Percentiles rank a stretch among this genome's conserved stretches.
phyloP scores from a whole-genome alignment of 495 filamentous ascomycete species.

The Penicillium malachiteum region DNA sequence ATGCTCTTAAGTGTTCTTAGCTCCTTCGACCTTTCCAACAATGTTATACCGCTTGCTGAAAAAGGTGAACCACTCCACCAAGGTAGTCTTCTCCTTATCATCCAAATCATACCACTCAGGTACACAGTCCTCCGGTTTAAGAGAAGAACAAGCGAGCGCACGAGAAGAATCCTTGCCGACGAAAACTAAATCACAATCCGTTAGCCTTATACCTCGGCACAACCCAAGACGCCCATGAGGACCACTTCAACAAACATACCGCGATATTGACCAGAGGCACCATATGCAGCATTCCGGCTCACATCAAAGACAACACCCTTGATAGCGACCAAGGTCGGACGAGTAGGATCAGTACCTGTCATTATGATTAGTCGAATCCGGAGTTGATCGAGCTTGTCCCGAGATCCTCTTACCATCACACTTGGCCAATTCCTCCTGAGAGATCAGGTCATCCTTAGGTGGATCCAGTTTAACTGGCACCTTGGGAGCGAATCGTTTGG shows the following conservation, averaged over 20 bases:
- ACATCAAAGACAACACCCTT: conserved; percentile 97
- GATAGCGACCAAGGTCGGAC: conserved; percentile 88
- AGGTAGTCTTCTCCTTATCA: conserved; percentile 81
- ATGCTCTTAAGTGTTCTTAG: conserved; percentile 31
- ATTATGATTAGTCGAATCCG: background rate
- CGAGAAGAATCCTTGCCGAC: conserved; percentile 92
- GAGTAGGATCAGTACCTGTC: conserved; percentile 58
- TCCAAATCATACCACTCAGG: conserved; percentile 81
- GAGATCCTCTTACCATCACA: conserved; percentile 65
- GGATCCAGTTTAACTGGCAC: conserved; percentile 74
- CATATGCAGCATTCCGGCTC: conserved; percentile 78
- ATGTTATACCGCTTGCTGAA: conserved; percentile 96
- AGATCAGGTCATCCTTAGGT: conserved; percentile 85
- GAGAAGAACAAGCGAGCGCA: conserved; percentile 80
- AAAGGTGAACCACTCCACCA: conserved; percentile 92
- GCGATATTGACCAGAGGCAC: conserved; percentile 77
- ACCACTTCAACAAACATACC: conserved; percentile 52
- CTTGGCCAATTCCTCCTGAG: conserved; percentile 67
- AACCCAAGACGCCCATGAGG: background rate
- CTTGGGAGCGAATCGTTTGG: conserved; percentile 81
- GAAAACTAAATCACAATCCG: conserved; percentile 62
- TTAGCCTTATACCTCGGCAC: conserved; percentile 5
- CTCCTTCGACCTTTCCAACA: conserved; percentile 70
- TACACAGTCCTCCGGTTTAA: conserved; percentile 79
- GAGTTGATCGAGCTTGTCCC: background rate